Evolutionary conservation across 768 basidiomycete species (phyloP).

Genomic region (Tephrocybe sp.): DNA sequence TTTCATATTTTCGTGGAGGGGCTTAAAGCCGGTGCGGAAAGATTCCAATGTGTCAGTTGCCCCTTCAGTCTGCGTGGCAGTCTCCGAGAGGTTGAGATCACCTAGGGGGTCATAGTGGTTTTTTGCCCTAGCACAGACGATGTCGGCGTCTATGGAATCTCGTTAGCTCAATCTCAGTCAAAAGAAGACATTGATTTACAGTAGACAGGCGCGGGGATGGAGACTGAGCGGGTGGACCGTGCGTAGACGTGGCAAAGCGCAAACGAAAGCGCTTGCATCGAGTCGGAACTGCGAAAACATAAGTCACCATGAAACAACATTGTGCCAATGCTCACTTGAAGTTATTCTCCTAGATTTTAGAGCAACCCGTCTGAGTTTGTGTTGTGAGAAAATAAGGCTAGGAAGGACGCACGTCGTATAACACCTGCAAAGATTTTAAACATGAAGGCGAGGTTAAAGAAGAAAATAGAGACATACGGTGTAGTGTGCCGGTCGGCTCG

Average conservation of each 20-base stretch:
- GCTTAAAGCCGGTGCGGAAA: slow-evolving; percentile 51
- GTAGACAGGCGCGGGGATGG: slow-evolving; percentile 83
- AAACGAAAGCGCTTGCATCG: slow-evolving; percentile 67
- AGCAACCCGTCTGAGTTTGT: neutral
- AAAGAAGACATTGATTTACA: slow-evolving; percentile 52
- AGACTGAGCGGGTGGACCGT: slow-evolving; percentile 78
- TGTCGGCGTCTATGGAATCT: slow-evolving; percentile 60
- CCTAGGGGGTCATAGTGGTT: slow-evolving; percentile 60
- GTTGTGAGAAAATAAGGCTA: neutral
- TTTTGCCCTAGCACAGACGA: slow-evolving; percentile 65
- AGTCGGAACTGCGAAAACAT: slow-evolving; percentile 46
- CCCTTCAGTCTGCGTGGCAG: slow-evolving; percentile 33
- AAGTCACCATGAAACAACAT: neutral
- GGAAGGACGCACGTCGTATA: slow-evolving; percentile 41
- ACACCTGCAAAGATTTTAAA: slow-evolving; percentile 25
- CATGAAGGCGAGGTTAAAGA: neutral
- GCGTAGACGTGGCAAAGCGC: slow-evolving; percentile 81
- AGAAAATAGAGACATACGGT: slow-evolving; percentile 31
- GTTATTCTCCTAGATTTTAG: slow-evolving; percentile 42
- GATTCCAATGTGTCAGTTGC: slow-evolving; percentile 38
- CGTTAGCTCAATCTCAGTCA: neutral
- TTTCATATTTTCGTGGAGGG: slow-evolving; percentile 31
- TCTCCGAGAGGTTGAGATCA: slow-evolving; percentile 39
- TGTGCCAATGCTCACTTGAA: slow-evolving; percentile 47
- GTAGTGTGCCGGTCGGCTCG: slow-evolving; percentile 53